A percentile compares a stretch with the other conserved stretches of the same genome.
phyloP scores from a whole-genome alignment of 768 basidiomycete genomes.

The Suillus americanus region DNA sequence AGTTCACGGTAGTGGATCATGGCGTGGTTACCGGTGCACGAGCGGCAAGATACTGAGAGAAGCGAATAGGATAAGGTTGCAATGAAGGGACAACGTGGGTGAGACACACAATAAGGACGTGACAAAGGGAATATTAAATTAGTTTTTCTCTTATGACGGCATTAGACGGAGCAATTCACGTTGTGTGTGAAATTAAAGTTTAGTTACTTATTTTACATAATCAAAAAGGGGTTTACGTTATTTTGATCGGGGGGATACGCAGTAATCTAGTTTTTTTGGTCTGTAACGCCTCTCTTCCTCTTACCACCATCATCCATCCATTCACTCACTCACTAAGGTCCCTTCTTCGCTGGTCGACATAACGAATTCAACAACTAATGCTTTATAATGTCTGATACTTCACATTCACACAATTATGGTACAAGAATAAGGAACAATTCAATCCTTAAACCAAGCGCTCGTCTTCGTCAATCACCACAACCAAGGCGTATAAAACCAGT shows the following conservation, averaged over 20 bases:
- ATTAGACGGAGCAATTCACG: background rate
- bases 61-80: background rate
- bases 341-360: background rate
- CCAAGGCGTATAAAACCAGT: conserved; percentile 34
- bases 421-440: conserved; percentile 56
- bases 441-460: conserved; percentile 50
- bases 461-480: conserved; percentile 46
- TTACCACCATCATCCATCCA: background rate
- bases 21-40: background rate
- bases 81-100: background rate
- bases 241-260: conserved; percentile 4
- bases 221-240: conserved; percentile 3
- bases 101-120: background rate
- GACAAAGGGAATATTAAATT: background rate
- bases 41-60: background rate
- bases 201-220: background rate
- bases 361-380: background rate
- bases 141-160: background rate
- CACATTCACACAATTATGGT: conserved; percentile 46
- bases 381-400: conserved; percentile 13
- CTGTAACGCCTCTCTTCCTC: background rate
- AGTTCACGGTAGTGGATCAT: no score
- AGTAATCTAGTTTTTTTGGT: conserved; percentile 2
- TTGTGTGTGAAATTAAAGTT: background rate
- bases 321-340: background rate